phyloP scores from a whole-genome alignment of 352 stramenopile species.

The Peronosclerospora sorghi region DNA sequence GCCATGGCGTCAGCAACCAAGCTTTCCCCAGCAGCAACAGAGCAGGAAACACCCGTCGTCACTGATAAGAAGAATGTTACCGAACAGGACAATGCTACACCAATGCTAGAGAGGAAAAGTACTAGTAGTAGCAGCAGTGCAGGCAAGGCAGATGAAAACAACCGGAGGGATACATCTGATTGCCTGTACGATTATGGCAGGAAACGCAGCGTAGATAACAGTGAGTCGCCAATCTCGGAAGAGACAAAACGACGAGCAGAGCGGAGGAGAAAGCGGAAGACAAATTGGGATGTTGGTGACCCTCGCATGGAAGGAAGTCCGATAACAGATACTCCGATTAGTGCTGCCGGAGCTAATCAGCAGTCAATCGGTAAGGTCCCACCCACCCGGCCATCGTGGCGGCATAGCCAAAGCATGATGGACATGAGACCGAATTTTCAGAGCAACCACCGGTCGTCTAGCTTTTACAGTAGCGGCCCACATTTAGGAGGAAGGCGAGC shows the following conservation, averaged over 20 bases:
- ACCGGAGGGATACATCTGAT: conserved; percentile 8
- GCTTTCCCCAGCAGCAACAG: conserved; percentile 10
- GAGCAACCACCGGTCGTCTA: conserved; percentile 23
- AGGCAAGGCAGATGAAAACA: conserved; percentile 8
- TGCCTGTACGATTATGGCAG: conserved; percentile 14
- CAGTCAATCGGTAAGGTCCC: conserved; percentile 53
- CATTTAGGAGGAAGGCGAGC: conserved; percentile 15
- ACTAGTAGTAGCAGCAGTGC: conserved; percentile 21
- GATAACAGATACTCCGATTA: conserved; percentile 18
- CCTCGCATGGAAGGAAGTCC: conserved; percentile 35
- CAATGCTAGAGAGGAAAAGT: conserved; percentile 14
- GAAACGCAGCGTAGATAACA: conserved; percentile 34
- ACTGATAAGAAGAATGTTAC: conserved; percentile 11
- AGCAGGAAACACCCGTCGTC: conserved; percentile 3
- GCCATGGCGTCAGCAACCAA: conserved; percentile 11
- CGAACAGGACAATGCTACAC: conserved; percentile 2
- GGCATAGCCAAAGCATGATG: conserved; percentile 52
- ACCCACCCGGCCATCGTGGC: conserved; percentile 35
- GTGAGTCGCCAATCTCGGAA: conserved; percentile 29
- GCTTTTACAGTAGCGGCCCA: conserved; percentile 26
- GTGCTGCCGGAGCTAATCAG: conserved; percentile 25
- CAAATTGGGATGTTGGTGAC: conserved; percentile 78
- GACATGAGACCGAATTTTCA: conserved; percentile 43
- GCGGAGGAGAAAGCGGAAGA: conserved; percentile 53
- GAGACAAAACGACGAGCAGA: conserved; percentile 51